phyloP scores from a whole-genome alignment of 768 basidiomycete genomes.

The Kwoniella botswanensis region DNA sequence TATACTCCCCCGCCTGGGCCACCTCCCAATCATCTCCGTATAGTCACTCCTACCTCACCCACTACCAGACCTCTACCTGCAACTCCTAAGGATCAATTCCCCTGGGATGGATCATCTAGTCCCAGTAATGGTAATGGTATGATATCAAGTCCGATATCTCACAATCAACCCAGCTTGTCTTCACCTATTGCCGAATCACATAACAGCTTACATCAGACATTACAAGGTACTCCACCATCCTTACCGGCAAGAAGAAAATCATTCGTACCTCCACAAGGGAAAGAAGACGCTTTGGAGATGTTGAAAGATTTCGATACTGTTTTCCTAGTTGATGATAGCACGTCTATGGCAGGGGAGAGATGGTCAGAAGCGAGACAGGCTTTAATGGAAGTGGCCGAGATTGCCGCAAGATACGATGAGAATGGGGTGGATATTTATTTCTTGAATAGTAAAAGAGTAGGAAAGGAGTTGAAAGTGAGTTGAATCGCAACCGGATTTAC shows the following conservation, averaged over 20 bases:
- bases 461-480: slow-evolving; percentile 48
- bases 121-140: neutral
- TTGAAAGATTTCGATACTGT: slow-evolving; percentile 49
- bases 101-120: slow-evolving; percentile 7
- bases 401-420: slow-evolving; percentile 44
- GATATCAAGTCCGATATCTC: neutral
- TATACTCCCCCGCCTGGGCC: slow-evolving; percentile 39
- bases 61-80: slow-evolving; percentile 14
- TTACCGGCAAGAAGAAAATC: slow-evolving; percentile 17
- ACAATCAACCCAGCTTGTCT: neutral
- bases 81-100: slow-evolving; percentile 9
- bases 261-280: slow-evolving; percentile 17
- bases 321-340: slow-evolving; percentile 48
- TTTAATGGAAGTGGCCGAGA: slow-evolving; percentile 50
- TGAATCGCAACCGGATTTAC: neutral
- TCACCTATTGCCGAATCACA: neutral
- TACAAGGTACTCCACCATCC: slow-evolving; percentile 4
- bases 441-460: slow-evolving; percentile 50
- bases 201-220: slow-evolving; percentile 5
- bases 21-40: slow-evolving; percentile 33
- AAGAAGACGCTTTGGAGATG: slow-evolving; percentile 48
- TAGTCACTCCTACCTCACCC: slow-evolving; percentile 17
- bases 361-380: slow-evolving; percentile 48
- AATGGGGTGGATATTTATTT: slow-evolving; percentile 55
- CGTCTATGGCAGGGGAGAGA: slow-evolving; percentile 50